Conservation (phyloP, 495 filamentous ascomycete species). For the Penicillium subrubescens region DNA sequence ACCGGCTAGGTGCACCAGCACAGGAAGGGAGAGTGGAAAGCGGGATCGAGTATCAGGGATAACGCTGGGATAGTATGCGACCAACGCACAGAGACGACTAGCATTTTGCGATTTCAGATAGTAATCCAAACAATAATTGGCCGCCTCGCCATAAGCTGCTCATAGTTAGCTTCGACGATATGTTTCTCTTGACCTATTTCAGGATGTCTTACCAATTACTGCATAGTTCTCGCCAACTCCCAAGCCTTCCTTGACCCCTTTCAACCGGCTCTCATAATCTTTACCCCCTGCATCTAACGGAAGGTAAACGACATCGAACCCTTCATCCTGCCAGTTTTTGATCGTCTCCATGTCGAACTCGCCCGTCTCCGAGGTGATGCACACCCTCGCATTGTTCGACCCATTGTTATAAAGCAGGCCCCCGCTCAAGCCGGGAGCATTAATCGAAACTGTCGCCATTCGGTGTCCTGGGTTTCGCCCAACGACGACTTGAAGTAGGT, state of each 20-base stretch:
- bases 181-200: not conserved
- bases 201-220: slow-evolving; percentile 42
- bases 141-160: slow-evolving; percentile 60
- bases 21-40: slow-evolving; percentile 50
- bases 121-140: slow-evolving; percentile 56
- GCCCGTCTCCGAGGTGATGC: slow-evolving; percentile 61
- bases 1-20: slow-evolving; percentile 59
- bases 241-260: slow-evolving; percentile 45
- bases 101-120: slow-evolving; percentile 51
- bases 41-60: slow-evolving; percentile 52
- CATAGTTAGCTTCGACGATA: not conserved
- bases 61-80: slow-evolving; percentile 62
- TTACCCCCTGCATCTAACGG: slow-evolving; percentile 56
- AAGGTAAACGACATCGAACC: slow-evolving; percentile 65
- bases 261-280: slow-evolving; percentile 52
- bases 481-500: not conserved
- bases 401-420: slow-evolving; percentile 47
- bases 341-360: slow-evolving; percentile 63
- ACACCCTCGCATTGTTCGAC: slow-evolving; percentile 56
- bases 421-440: slow-evolving; percentile 33
- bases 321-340: slow-evolving; percentile 64
- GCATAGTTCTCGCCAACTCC: slow-evolving; percentile 53
- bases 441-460: slow-evolving; percentile 47
- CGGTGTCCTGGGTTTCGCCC: not conserved
- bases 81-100: slow-evolving; percentile 50